A percentile compares a stretch with the other conserved stretches of the same genome.
These are phyloP conservation scores for Lichtheimia hyalospora DNA, from an alignment of 371 early-diverging fungal genomes.

Conservation along the genomic window DNA sequence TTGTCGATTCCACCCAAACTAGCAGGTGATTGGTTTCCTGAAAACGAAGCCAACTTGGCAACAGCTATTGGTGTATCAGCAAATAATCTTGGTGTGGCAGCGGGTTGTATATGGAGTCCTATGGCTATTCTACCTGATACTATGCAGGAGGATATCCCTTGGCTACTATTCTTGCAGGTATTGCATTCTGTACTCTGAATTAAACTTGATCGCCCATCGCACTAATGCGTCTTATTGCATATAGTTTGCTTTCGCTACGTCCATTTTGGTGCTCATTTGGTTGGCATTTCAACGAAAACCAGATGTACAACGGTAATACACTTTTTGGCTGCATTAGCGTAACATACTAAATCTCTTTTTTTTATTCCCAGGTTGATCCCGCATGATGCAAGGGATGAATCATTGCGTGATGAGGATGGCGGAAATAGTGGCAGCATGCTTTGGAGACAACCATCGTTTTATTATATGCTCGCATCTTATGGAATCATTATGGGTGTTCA, in stretches of 20 bases:
- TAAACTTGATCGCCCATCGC: conserved; percentile 21
- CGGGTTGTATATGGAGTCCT: conserved; percentile 52
- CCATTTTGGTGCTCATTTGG: not conserved
- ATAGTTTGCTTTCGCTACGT: not conserved
- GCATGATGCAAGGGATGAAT: no score
- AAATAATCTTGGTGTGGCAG: conserved; percentile 52
- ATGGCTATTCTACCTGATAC: conserved; percentile 36
- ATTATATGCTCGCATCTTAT: conserved; percentile 34
- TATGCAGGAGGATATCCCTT: conserved; percentile 37
- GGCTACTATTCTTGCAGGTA: conserved; percentile 40
- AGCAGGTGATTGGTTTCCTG: conserved; percentile 54
- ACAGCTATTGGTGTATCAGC: conserved; percentile 52
- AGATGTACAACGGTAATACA: conserved; percentile 15
- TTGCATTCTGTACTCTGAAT: not conserved
- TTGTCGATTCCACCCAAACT: conserved; percentile 51
- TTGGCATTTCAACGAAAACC: not conserved
- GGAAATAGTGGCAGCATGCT: not conserved
- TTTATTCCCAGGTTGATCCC: no score
- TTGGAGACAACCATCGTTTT: conserved; percentile 12
- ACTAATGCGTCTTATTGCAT: no score
- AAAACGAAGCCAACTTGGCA: conserved; percentile 43
- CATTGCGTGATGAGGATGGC: no score
- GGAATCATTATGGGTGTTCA: conserved; percentile 51
- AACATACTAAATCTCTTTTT: no score
- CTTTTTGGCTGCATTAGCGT: no score